Conservation (phyloP, 768 basidiomycete genomes). For the Boletellus ananiceps region DNA sequence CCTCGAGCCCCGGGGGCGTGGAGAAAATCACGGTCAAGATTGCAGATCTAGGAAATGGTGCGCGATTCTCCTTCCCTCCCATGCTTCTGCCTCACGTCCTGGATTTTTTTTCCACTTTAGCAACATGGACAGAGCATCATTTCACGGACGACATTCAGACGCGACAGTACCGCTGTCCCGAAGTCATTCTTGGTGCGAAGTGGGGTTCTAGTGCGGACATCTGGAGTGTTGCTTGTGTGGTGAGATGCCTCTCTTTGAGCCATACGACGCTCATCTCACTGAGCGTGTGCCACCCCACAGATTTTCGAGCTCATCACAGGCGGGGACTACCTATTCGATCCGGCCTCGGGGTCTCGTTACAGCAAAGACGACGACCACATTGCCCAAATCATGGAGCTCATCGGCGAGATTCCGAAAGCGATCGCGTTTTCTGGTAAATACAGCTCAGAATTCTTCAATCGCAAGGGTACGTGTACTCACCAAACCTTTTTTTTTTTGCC, state of each 20-base stretch:
- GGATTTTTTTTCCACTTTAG: slow-evolving; percentile 22
- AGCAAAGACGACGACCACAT: slow-evolving; percentile 97
- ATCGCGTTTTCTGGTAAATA: slow-evolving; percentile 91
- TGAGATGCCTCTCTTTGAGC: slow-evolving; percentile 36
- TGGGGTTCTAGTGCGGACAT: slow-evolving; percentile 96
- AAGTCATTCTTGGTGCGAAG: slow-evolving; percentile 93
- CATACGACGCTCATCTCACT: neutral
- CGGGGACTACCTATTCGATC: slow-evolving; percentile 97
- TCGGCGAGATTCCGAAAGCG: slow-evolving; percentile 83
- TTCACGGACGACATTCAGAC: slow-evolving; percentile 99
- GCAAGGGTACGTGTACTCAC: slow-evolving; percentile 62
- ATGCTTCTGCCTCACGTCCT: neutral
- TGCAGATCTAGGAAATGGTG: slow-evolving; percentile 94
- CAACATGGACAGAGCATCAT: slow-evolving; percentile 90
- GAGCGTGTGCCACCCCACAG: slow-evolving; percentile 34
- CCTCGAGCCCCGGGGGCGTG: slow-evolving; percentile 32
- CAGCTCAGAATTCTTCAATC: slow-evolving; percentile 90
- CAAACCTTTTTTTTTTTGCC: no score
- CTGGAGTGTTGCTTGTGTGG: slow-evolving; percentile 95
- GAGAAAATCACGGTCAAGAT: slow-evolving; percentile 97
- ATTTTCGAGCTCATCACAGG: slow-evolving; percentile 94
- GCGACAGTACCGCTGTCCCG: slow-evolving; percentile 93
- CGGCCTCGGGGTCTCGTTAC: slow-evolving; percentile 89
- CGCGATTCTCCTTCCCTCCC: slow-evolving; percentile 24
- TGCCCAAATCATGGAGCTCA: slow-evolving; percentile 94